Percentiles rank a stretch among this genome's conserved stretches.
These are phyloP conservation scores for Diospyros lotus DNA, from an alignment of 148 eudicot genomes.

Conservation along the genomic window DNA sequence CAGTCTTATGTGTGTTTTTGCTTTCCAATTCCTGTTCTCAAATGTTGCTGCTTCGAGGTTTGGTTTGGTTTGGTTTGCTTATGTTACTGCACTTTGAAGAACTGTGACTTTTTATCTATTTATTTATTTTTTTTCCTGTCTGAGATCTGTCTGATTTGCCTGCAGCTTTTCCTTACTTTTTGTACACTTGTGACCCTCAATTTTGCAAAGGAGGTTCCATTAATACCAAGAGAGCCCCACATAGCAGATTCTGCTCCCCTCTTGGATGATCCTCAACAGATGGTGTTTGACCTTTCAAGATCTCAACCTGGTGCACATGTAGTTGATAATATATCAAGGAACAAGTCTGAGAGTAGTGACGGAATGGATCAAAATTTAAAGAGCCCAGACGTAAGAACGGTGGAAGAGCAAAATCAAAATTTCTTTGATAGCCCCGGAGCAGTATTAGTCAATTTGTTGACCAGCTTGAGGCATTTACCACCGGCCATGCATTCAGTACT, in stretches of 20 bases:
- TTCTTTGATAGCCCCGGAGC: constrained; percentile 74
- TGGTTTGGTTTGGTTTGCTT: neutral
- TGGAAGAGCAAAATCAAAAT: constrained; percentile 38
- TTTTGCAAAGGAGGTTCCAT: constrained; percentile 91
- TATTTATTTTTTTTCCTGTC: neutral
- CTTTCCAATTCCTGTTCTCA: neutral
- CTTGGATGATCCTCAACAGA: constrained; percentile 45
- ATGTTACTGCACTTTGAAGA: too few relatives aligned
- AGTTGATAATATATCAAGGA: constrained; percentile 20
- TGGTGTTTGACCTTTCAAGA: constrained; percentile 33
- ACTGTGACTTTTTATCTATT: neutral
- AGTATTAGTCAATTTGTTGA: constrained; percentile 79
- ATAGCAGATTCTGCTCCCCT: constrained; percentile 82
- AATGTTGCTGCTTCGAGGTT: neutral
- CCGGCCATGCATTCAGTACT: constrained; percentile 89
- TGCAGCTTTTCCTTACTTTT: constrained; percentile 65
- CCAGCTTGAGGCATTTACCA: constrained; percentile 92
- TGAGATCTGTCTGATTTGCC: constrained; percentile 5
- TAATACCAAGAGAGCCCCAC: constrained; percentile 34
- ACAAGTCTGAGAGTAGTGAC: constrained; percentile 22
- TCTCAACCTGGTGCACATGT: constrained; percentile 26
- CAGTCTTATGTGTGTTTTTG: neutral
- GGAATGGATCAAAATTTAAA: constrained; percentile 21
- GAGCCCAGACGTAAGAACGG: constrained; percentile 28
- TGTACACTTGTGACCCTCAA: constrained; percentile 89